phyloP scores from a whole-genome alignment of 495 filamentous ascomycete genomes.

The Penicillium lagena region DNA sequence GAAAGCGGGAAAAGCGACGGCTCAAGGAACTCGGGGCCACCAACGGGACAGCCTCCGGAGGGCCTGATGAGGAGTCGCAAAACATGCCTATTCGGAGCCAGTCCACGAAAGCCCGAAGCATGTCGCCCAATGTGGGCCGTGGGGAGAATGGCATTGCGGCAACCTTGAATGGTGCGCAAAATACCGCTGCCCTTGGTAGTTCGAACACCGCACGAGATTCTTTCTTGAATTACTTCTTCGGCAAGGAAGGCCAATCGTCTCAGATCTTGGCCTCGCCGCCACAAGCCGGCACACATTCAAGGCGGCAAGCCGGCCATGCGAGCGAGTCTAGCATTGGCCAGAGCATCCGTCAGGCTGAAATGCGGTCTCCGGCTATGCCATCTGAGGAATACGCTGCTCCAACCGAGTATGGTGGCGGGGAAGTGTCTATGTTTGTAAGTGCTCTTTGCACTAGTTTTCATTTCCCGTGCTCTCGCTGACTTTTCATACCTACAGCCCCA shows the following conservation, averaged over 20 bases:
- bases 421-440: conserved; percentile 56
- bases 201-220: conserved; percentile 63
- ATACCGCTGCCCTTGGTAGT: conserved; percentile 56
- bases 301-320: conserved; percentile 64
- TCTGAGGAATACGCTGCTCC: conserved; percentile 35
- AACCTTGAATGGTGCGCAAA: conserved; percentile 61
- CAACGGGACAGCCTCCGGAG: conserved; percentile 67
- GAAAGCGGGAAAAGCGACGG: conserved; percentile 74
- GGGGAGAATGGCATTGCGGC: conserved; percentile 54
- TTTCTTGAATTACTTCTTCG: conserved; percentile 97
- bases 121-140: conserved; percentile 74
- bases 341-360: conserved; percentile 71
- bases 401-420: conserved; percentile 36
- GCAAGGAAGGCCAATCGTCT: conserved; percentile 67
- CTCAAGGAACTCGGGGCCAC: conserved; percentile 69
- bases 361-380: conserved; percentile 31
- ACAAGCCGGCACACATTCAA: conserved; percentile 31
- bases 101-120: conserved; percentile 59
- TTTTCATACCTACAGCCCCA: conserved; percentile 26
- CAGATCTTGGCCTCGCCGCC: conserved; percentile 29
- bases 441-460: background rate
- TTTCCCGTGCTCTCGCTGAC: background rate
- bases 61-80: conserved; percentile 64
- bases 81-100: conserved; percentile 54
- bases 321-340: conserved; percentile 77